Evolutionary conservation across 2,329 filamentous ascomycete species (phyloP).

Genomic region (Xylaria sp.): DNA sequence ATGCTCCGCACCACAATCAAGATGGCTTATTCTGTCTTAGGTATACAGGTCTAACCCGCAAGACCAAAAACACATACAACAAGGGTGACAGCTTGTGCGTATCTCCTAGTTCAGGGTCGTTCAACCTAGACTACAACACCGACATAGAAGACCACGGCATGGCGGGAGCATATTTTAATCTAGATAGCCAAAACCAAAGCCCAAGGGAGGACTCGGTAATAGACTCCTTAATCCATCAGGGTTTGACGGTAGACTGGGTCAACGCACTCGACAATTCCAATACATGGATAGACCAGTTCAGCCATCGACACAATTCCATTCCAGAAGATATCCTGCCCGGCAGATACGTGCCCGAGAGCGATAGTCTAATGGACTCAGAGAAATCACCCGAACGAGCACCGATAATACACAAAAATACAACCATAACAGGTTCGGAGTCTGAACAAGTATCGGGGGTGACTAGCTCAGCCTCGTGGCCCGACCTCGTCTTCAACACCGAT

Average conservation of each 20-base stretch:
- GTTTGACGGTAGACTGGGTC: conserved; percentile 27
- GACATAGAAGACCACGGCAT: conserved; percentile 1
- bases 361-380: background rate
- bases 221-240: conserved; percentile 1
- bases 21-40: background rate
- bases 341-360: conserved; percentile 15
- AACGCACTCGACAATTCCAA: conserved; percentile 21
- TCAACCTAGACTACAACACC: conserved; percentile 19
- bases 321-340: background rate
- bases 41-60: conserved; percentile 33
- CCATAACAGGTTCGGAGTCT: background rate
- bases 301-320: background rate
- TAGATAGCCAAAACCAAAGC: background rate
- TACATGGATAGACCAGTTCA: conserved; percentile 29
- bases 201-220: background rate
- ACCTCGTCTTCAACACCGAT: conserved; percentile 15
- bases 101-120: conserved; percentile 13
- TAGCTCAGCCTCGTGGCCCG: background rate
- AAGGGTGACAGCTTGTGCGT: conserved; percentile 16
- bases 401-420: background rate
- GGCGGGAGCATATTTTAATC: background rate
- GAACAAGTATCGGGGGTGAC: background rate
- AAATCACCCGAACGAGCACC: background rate
- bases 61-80: conserved; percentile 12
- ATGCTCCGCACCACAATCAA: background rate